A percentile compares a stretch with the other conserved stretches of the same genome.
Evolutionary conservation across 2,329 filamentous ascomycete genomes (phyloP).

Genomic region (Botrytis medusae): DNA sequence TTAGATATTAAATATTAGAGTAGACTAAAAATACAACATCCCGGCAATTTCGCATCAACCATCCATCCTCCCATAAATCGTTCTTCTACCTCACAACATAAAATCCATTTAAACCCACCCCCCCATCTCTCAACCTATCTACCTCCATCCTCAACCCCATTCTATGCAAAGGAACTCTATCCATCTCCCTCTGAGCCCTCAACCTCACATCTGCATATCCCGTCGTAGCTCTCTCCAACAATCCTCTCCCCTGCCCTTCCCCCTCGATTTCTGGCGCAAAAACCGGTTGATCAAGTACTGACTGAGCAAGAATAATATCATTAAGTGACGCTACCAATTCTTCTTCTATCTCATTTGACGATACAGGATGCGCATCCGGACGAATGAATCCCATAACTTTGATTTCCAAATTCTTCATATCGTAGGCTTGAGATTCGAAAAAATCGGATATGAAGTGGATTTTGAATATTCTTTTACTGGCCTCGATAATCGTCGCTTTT

Average conservation of each 20-base stretch:
- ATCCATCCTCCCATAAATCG: background rate
- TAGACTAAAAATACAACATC: background rate
- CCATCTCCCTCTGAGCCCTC: constrained; percentile 54
- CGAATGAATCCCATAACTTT: constrained; percentile 62
- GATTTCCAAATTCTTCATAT: constrained; percentile 50
- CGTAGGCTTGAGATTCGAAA: constrained; percentile 46
- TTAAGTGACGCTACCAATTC: constrained; percentile 42
- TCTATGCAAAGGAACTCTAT: constrained; percentile 58
- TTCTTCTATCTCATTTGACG: constrained; percentile 44
- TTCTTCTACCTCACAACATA: constrained; percentile 39
- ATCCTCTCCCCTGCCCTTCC: constrained; percentile 44
- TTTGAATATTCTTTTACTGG: constrained; percentile 51
- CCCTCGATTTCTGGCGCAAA: constrained; percentile 42
- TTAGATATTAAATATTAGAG: background rate
- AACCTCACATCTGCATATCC: constrained; percentile 50
- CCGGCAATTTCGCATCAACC: too few species aligned
- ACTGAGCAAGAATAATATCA: constrained; percentile 42
- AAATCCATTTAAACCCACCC: constrained; percentile 40
- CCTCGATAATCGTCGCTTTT: constrained; percentile 39
- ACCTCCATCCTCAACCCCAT: constrained; percentile 56
- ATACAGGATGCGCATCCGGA: constrained; percentile 44
- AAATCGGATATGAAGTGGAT: constrained; percentile 55
- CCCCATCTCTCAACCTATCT: constrained; percentile 49
- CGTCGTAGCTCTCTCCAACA: constrained; percentile 42
- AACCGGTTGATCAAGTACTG: constrained; percentile 42